phyloP scores from a whole-genome alignment of 345 rosid genomes.

The Turnera subulata region DNA sequence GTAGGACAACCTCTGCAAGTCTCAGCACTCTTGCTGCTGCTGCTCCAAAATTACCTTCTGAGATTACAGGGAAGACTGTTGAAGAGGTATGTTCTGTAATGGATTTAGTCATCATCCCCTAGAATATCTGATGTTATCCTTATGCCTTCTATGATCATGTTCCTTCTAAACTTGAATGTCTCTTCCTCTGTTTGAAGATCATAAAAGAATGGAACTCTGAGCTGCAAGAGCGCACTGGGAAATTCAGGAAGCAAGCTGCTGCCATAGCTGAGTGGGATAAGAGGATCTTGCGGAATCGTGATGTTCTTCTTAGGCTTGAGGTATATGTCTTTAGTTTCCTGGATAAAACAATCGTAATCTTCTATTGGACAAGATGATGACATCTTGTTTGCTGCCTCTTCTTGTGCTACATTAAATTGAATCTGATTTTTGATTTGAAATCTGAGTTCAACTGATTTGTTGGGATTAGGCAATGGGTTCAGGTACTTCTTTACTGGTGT shows the following conservation, averaged over 20 bases:
- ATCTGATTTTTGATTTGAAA: too few relatives aligned
- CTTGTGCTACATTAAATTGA: too few relatives aligned
- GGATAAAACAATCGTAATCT: too few relatives aligned
- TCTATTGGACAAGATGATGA: too few relatives aligned
- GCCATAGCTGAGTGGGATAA: constrained; percentile 99
- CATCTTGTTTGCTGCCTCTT: too few relatives aligned
- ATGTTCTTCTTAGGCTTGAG: constrained; percentile 97
- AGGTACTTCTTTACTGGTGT: too few relatives aligned
- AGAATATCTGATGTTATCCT: neutral
- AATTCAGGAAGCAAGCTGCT: constrained; percentile 84
- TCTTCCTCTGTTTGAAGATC: constrained; percentile 40
- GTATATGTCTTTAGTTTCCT: constrained; percentile 22
- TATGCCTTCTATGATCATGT: neutral
- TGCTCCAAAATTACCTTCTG: constrained; percentile 78
- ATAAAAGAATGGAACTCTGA: constrained; percentile 96
- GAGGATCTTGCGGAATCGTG: constrained; percentile 93
- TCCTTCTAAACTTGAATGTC: neutral
- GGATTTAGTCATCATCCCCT: neutral
- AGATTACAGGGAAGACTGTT: constrained; percentile 82
- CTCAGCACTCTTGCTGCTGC: constrained; percentile 40
- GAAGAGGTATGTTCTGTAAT: constrained; percentile 63
- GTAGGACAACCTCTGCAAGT: constrained; percentile 57
- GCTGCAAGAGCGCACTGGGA: constrained; percentile 88
- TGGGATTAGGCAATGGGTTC: too few relatives aligned
- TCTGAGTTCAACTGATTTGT: too few relatives aligned